Conservation (phyloP, 2,329 filamentous ascomycete species). For the Colletotrichum caudatum region DNA sequence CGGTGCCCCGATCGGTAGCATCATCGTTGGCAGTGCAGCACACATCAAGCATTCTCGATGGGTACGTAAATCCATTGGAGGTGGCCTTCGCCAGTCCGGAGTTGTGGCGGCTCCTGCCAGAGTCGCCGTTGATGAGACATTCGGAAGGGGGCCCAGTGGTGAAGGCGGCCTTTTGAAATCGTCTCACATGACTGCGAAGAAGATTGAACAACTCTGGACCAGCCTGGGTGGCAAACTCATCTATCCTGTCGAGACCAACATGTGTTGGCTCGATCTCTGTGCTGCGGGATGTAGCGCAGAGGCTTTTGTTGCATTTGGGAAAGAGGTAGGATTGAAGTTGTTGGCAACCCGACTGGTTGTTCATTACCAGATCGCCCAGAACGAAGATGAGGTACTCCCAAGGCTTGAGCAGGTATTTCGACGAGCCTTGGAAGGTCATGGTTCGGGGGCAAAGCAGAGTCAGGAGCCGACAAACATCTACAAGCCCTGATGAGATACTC, state of each 20-base stretch:
- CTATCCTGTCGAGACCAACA: slow-evolving; percentile 86
- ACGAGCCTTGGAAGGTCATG: slow-evolving; percentile 47
- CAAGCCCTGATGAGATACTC: slow-evolving; percentile 10
- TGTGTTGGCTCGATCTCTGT: slow-evolving; percentile 86
- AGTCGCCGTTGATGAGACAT: slow-evolving; percentile 70
- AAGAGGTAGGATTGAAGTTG: slow-evolving; percentile 58
- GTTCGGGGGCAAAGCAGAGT: neutral
- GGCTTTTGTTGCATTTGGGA: slow-evolving; percentile 55
- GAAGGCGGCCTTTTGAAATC: slow-evolving; percentile 68
- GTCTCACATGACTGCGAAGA: slow-evolving; percentile 73
- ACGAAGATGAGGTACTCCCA: slow-evolving; percentile 68
- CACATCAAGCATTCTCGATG: slow-evolving; percentile 56
- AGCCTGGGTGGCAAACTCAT: slow-evolving; percentile 75
- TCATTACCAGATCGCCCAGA: slow-evolving; percentile 72
- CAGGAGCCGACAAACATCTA: slow-evolving; percentile 43
- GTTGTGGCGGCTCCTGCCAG: slow-evolving; percentile 78
- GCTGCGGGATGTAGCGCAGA: slow-evolving; percentile 61
- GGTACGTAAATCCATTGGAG: slow-evolving; percentile 78
- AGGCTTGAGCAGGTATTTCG: slow-evolving; percentile 68
- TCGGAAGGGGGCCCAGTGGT: slow-evolving; percentile 53
- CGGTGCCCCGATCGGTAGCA: slow-evolving; percentile 83
- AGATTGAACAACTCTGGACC: slow-evolving; percentile 77
- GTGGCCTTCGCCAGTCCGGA: slow-evolving; percentile 79
- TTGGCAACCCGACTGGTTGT: slow-evolving; percentile 58
- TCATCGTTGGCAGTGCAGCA: slow-evolving; percentile 68